phyloP scores from a whole-genome alignment of 1,284 basidiomycete species.

The Cutaneotrichosporon cyanovorans region DNA sequence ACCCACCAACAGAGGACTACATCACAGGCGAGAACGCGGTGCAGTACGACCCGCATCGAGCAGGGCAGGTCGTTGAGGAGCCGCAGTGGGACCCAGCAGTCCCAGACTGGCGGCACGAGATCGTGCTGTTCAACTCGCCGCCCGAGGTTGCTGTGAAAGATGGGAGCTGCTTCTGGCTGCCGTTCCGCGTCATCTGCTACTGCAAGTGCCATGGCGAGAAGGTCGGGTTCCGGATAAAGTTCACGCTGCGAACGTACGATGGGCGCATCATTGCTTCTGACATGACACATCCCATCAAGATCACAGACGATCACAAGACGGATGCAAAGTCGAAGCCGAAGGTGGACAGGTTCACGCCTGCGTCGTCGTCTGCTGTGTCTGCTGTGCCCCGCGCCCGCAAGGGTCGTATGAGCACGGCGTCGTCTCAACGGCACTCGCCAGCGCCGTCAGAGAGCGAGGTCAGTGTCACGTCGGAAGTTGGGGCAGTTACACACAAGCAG shows the following conservation, averaged over 20 bases:
- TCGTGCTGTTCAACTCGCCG: constrained; percentile 92
- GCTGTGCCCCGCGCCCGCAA: constrained; percentile 28
- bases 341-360: constrained; percentile 13
- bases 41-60: constrained; percentile 34
- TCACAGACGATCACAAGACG: constrained; percentile 98
- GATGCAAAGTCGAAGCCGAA: constrained; percentile 45
- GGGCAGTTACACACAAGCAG: constrained; percentile 37
- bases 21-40: constrained; percentile 36
- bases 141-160: constrained; percentile 83
- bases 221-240: constrained; percentile 84
- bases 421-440: constrained; percentile 33
- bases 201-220: constrained; percentile 98
- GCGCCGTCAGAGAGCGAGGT: constrained; percentile 36
- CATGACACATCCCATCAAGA: constrained; percentile 88
- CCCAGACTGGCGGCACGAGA: constrained; percentile 51
- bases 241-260: constrained; percentile 73
- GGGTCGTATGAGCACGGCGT: constrained; percentile 33
- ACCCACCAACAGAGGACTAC: constrained; percentile 30
- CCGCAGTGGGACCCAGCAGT: constrained; percentile 36
- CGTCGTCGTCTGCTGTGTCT: background rate
- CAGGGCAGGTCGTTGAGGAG: constrained; percentile 37
- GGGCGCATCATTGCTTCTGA: constrained; percentile 79
- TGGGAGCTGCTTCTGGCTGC: constrained; percentile 73
- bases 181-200: constrained; percentile 95
- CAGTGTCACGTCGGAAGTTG: constrained; percentile 38